Evolutionary conservation across 2,329 filamentous ascomycete species (phyloP).

Genomic region (Arthroderma sp.): DNA sequence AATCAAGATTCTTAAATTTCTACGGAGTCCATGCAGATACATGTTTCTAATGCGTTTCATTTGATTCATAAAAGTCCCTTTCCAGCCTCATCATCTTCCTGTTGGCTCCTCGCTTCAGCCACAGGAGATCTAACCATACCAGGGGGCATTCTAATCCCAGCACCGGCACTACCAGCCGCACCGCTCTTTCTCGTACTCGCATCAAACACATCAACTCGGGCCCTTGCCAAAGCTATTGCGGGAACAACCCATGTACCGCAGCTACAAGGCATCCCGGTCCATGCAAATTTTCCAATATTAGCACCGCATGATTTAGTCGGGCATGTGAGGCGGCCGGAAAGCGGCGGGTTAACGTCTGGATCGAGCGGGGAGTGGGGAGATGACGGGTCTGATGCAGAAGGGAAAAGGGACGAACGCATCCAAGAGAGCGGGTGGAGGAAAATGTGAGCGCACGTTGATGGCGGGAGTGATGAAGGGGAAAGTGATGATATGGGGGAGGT

Average conservation of each 20-base stretch:
- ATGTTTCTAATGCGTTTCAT: background rate
- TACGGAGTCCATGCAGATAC: no score
- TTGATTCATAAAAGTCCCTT: background rate
- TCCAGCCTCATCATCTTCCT: background rate
- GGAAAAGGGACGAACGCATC: slow-evolving; percentile 72
- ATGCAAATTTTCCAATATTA: slow-evolving; percentile 84
- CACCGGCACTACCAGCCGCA: slow-evolving; percentile 18
- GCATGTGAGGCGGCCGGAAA: slow-evolving; percentile 76
- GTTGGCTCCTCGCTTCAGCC: background rate
- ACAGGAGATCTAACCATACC: slow-evolving; percentile 21
- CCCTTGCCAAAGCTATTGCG: slow-evolving; percentile 73
- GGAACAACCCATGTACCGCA: slow-evolving; percentile 86
- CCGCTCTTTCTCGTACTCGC: slow-evolving; percentile 14
- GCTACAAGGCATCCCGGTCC: slow-evolving; percentile 88
- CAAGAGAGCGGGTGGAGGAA: slow-evolving; percentile 88
- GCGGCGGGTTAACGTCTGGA: slow-evolving; percentile 48
- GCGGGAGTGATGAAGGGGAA: slow-evolving; percentile 16
- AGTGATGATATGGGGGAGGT: slow-evolving; percentile 11
- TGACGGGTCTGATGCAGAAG: slow-evolving; percentile 17
- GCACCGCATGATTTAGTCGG: slow-evolving; percentile 66
- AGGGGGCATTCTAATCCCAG: slow-evolving; percentile 31
- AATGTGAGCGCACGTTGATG: slow-evolving; percentile 60
- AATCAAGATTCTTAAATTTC: background rate
- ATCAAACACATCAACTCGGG: slow-evolving; percentile 65
- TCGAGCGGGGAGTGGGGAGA: slow-evolving; percentile 13